phyloP scores from a whole-genome alignment of 768 basidiomycete genomes.

The Nidula microcarpa region DNA sequence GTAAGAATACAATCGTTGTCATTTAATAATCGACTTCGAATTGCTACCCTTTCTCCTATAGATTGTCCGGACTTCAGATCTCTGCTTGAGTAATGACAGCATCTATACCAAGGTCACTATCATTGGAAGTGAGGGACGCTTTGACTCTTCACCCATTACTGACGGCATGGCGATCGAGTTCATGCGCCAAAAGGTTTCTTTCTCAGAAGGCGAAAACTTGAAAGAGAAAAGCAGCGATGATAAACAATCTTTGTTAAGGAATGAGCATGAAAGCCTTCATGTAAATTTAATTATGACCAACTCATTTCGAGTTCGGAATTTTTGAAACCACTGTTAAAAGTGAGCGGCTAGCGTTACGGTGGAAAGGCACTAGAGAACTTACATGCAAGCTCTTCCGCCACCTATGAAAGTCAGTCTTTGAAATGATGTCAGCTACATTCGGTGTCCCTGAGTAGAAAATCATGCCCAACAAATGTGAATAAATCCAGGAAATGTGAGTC shows the following conservation, averaged over 20 bases:
- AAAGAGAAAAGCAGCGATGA: conserved; percentile 20
- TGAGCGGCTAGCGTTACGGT: not conserved
- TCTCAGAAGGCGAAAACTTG: conserved; percentile 18
- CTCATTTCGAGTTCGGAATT: conserved; percentile 43
- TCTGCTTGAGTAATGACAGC: too few relatives aligned
- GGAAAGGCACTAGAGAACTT: conserved; percentile 3
- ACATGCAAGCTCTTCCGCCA: conserved; percentile 31
- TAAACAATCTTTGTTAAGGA: conserved; percentile 17
- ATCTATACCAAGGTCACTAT: not conserved
- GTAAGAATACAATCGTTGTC: too few relatives aligned
- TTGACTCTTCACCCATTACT: not conserved
- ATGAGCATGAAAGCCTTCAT: not conserved
- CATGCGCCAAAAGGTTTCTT: conserved; percentile 27
- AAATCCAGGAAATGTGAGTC: conserved; percentile 18
- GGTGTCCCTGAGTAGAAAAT: not conserved
- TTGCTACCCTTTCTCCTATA: too few relatives aligned
- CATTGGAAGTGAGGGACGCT: not conserved
- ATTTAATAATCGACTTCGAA: too few relatives aligned
- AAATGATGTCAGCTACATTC: not conserved
- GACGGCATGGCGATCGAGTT: conserved; percentile 17
- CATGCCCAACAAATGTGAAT: conserved; percentile 16
- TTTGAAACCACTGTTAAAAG: conserved; percentile 33
- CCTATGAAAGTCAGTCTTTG: conserved; percentile 31
- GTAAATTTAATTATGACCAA: conserved; percentile 11
- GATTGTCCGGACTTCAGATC: too few relatives aligned